Evolutionary conservation across 2,329 filamentous ascomycete species (phyloP), one percentile per base, ranked within the genome.

Genomic region (Fusarium piperis): DNA sequence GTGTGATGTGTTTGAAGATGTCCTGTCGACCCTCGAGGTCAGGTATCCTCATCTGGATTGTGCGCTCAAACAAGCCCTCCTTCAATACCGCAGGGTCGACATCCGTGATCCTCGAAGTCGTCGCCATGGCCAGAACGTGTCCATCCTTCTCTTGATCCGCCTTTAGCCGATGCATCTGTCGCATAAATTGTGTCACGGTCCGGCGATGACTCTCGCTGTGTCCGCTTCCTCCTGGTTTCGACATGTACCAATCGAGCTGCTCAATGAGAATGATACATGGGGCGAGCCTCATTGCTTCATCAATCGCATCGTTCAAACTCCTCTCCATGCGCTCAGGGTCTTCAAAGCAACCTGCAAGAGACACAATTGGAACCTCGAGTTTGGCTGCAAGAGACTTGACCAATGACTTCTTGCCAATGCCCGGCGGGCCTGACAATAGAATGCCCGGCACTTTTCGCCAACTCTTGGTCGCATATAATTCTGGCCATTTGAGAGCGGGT

Each of bases 221-320:
- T 1, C 92, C 90, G 61, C 90, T 93, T 70, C 97, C 94, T 62
- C 93, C 87, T 3, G 76, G 73, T 79, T 97, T 97, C 0, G 94
- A 93, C 75, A 98, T 96, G 5, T 92, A 92, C 64, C 74, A 71
- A 80, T 99, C 95, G 59, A 98, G 93, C 74, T 97, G 92, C 74
- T 97, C 94, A 64, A 98, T 93, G 77, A 98, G 97, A 6, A 99
- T 87, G 6, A 99, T 86, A 76, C 94, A 97, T 0, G 96, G 96
- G 0, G 95, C 95, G 38, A 95, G 87, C 62, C 90, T 88, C 79
- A 93, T 94, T 0, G 96, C 96, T 77, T 96, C 93, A 13, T 98
- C 95, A 2, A 84, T 71, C 2, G 81, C 82, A 23, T 85, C 83
- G 3, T 75, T 74, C 0, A 85, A 64, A 35, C 79, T 81, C 73